phyloP scores from a whole-genome alignment of 208 protist species.

The Trypanosoma mega region DNA sequence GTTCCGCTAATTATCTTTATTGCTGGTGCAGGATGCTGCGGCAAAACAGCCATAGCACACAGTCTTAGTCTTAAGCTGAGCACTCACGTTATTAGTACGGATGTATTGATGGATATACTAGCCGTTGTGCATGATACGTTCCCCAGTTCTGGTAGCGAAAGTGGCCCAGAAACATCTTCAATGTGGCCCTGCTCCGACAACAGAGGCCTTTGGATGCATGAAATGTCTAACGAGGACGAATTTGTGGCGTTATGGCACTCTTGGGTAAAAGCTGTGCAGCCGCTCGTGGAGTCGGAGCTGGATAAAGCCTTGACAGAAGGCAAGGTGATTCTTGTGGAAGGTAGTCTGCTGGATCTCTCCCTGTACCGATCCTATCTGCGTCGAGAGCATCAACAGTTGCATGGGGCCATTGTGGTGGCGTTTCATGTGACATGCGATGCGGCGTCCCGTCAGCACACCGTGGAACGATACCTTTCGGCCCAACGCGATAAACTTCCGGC shows the following conservation, averaged over 20 bases:
- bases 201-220: constrained; percentile 8
- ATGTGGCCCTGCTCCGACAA: constrained; percentile 3
- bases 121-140: constrained; percentile 21
- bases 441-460: constrained; percentile 6
- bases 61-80: constrained; percentile 39
- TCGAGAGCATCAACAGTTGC: constrained; percentile 13
- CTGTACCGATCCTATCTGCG: constrained; percentile 30
- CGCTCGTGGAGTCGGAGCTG: constrained; percentile 34
- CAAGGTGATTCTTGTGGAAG: constrained; percentile 53
- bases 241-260: constrained; percentile 14
- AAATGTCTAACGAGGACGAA: constrained; percentile 7
- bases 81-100: constrained; percentile 56
- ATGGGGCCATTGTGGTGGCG: constrained; percentile 21
- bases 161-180: neutral
- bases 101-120: constrained; percentile 42
- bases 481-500: neutral
- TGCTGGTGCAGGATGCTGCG: constrained; percentile 30
- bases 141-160: neutral
- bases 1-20: constrained; percentile 57
- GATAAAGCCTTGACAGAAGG: constrained; percentile 44
- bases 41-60: constrained; percentile 52
- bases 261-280: constrained; percentile 6
- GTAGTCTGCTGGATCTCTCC: constrained; percentile 35
- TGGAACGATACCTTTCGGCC: constrained; percentile 10
- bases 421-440: constrained; percentile 22